Conservation (phyloP, 495 filamentous ascomycete genomes). For the Aspergillus haitiensis region DNA sequence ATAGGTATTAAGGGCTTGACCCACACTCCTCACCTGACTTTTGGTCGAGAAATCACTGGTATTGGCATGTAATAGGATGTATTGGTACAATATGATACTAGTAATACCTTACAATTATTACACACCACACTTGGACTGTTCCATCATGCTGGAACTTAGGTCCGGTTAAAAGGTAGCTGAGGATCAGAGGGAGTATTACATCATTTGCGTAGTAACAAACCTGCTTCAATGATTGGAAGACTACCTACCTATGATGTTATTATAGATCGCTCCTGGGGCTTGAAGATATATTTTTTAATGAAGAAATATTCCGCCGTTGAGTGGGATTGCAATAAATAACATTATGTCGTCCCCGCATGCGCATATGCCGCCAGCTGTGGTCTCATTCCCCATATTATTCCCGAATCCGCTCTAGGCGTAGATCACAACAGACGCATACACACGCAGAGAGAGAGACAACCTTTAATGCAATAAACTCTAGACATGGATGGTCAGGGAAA, state of each 20-base stretch:
- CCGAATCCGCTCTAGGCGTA: no score
- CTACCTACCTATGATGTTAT: no score
- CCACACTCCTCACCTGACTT: conserved; percentile 5
- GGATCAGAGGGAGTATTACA: neutral
- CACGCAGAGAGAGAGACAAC: no score
- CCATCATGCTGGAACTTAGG: neutral
- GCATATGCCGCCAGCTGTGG: neutral
- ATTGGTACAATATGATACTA: neutral
- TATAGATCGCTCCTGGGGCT: no score
- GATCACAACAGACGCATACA: no score
- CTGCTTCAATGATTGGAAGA: no score
- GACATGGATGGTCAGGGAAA: no score
- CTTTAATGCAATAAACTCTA: no score
- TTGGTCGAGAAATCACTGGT: neutral
- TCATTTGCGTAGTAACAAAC: neutral
- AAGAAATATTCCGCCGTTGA: neutral
- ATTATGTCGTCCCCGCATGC: conserved; percentile 16
- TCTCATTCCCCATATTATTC: neutral
- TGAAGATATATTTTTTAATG: no score
- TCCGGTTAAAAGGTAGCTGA: no score
- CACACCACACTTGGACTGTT: neutral
- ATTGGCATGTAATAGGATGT: neutral
- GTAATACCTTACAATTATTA: neutral
- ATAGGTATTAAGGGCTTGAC: neutral
- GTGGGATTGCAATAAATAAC: neutral